Conservation (phyloP, 768 basidiomycete genomes). For the Suillus variegatus region DNA sequence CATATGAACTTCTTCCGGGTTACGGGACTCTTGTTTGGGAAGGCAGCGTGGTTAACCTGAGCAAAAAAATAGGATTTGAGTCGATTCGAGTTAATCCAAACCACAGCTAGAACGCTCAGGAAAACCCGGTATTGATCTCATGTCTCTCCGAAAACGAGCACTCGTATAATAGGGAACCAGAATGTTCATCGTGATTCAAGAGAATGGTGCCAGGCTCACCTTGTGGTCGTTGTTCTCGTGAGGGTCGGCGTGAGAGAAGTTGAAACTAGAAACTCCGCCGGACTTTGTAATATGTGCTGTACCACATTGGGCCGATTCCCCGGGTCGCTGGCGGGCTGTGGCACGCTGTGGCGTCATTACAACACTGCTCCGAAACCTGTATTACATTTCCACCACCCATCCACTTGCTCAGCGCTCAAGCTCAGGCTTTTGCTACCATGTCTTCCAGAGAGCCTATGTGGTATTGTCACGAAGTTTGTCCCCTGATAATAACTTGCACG, state of each 20-base stretch:
- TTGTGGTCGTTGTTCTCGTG: background rate
- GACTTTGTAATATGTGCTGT: background rate
- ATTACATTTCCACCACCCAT: conserved; percentile 10
- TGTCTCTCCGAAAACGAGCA: conserved; percentile 14
- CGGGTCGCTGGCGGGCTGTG: background rate
- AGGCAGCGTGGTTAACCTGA: background rate
- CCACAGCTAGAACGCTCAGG: conserved; percentile 33
- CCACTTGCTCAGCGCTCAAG: background rate
- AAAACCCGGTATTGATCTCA: conserved; percentile 49
- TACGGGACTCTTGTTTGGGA: background rate
- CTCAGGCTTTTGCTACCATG: conserved; percentile 40
- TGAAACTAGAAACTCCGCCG: background rate
- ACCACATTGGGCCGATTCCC: background rate
- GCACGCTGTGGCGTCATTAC: conserved; percentile 3
- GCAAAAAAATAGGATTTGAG: background rate
- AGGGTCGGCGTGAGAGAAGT: background rate
- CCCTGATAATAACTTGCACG: background rate
- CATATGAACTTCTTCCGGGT: background rate
- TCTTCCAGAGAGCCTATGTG: conserved; percentile 73
- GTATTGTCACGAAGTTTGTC: conserved; percentile 72
- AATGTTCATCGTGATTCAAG: conserved; percentile 41
- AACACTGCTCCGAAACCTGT: background rate
- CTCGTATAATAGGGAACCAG: conserved; percentile 70
- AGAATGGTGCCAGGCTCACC: background rate
- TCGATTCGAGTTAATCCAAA: background rate